Conservation (phyloP, 2,329 filamentous ascomycete species). For the Aspergillus fischeri region DNA sequence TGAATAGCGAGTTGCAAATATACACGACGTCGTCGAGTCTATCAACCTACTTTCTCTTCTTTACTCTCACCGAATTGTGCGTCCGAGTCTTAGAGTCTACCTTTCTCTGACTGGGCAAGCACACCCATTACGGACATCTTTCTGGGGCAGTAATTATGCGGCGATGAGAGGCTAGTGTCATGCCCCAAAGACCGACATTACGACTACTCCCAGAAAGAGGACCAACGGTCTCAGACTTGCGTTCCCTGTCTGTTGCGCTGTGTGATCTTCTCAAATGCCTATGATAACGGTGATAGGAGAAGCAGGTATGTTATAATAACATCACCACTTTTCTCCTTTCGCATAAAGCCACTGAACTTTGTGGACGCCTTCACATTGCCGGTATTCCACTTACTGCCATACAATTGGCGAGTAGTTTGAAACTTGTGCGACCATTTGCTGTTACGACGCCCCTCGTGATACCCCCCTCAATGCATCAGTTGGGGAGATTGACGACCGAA, state of each 20-base stretch:
- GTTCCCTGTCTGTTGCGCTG: background rate
- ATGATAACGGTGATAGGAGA: background rate
- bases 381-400: background rate
- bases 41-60: background rate
- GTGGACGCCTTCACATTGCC: background rate
- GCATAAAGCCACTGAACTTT: background rate
- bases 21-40: background rate
- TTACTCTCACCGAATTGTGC: background rate
- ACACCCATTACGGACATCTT: no score
- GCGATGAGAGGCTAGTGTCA: background rate
- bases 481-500: background rate
- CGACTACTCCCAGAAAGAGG: background rate
- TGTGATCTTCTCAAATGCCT: background rate
- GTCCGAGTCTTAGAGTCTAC: background rate
- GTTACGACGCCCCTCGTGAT: slow-evolving; percentile 2
- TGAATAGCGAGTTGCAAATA: background rate
- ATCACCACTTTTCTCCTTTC: background rate
- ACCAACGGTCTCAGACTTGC: background rate
- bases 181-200: slow-evolving; percentile 6
- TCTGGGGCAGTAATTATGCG: no score
- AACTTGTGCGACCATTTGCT: slow-evolving; percentile 4
- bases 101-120: background rate
- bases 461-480: background rate
- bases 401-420: background rate
- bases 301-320: background rate